Evolutionary conservation across 2,329 filamentous ascomycete genomes (phyloP).

Genomic region (Fusarium nelsonii): DNA sequence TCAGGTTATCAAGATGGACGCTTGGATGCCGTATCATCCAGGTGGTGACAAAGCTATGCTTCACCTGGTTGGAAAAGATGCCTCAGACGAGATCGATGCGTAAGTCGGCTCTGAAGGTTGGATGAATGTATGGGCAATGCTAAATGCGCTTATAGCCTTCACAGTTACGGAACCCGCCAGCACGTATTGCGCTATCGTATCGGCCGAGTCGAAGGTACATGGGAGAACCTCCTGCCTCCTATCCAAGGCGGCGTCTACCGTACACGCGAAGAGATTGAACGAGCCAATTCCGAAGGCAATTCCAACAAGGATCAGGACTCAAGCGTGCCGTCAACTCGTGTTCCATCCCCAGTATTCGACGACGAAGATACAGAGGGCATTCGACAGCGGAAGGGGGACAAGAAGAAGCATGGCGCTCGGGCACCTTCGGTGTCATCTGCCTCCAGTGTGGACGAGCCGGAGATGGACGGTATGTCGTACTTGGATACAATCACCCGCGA

Average conservation of each 20-base stretch:
- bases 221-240: conserved; percentile 90
- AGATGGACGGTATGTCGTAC: conserved; percentile 69
- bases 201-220: conserved; percentile 82
- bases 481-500: conserved; percentile 79
- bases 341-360: conserved; percentile 65
- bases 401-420: conserved; percentile 36
- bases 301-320: conserved; percentile 47
- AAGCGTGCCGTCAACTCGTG: conserved; percentile 66
- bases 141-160: conserved; percentile 69
- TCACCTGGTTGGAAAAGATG: conserved; percentile 95
- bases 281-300: conserved; percentile 27
- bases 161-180: conserved; percentile 80
- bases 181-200: conserved; percentile 88
- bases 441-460: conserved; percentile 63
- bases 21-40: conserved; percentile 90
- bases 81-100: conserved; percentile 93
- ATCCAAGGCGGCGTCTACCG: conserved; percentile 90
- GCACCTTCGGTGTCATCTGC: conserved; percentile 71
- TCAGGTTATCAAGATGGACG: conserved; percentile 86
- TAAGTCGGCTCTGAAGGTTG: conserved; percentile 59
- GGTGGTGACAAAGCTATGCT: conserved; percentile 90
- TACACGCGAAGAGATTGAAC: conserved; percentile 54
- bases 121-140: not conserved
- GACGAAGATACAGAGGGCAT: conserved; percentile 50
- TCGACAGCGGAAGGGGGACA: conserved; percentile 48